Conservation (phyloP, 768 basidiomycete species). For the Collybia mongolica region DNA sequence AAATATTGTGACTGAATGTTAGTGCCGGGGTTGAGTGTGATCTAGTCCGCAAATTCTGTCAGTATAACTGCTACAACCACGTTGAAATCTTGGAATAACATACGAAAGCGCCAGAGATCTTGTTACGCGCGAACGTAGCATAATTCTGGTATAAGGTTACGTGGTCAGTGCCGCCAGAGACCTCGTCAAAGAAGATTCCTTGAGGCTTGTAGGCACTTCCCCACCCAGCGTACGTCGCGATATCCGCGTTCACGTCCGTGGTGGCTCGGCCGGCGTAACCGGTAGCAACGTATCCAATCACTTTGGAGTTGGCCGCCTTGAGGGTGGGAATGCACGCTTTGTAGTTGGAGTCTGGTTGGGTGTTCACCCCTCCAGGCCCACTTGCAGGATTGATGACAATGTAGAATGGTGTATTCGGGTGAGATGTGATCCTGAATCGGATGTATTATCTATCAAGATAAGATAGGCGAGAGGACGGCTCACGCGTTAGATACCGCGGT, state of each 20-base stretch:
- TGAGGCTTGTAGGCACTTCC: slow-evolving; percentile 22
- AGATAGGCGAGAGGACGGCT: background rate
- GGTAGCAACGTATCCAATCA: slow-evolving; percentile 31
- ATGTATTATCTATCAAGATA: background rate
- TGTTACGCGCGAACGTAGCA: slow-evolving; percentile 11
- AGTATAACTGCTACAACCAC: background rate
- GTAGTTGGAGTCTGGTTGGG: slow-evolving; percentile 27
- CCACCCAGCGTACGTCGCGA: slow-evolving; percentile 31
- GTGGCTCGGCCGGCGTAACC: slow-evolving; percentile 16
- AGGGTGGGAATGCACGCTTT: slow-evolving; percentile 23
- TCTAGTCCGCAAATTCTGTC: slow-evolving; percentile 8
- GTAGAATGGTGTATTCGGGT: slow-evolving; percentile 25
- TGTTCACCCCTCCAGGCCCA: slow-evolving; percentile 23
- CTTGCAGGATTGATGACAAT: slow-evolving; percentile 29
- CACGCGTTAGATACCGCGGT: slow-evolving; percentile 22
- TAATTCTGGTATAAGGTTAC: slow-evolving; percentile 23
- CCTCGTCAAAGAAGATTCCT: slow-evolving; percentile 38
- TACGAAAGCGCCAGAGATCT: slow-evolving; percentile 14
- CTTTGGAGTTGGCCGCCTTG: slow-evolving; percentile 8
- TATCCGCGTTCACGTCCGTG: slow-evolving; percentile 22
- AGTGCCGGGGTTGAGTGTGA: slow-evolving; percentile 27
- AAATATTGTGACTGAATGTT: slow-evolving; percentile 19
- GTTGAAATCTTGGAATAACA: slow-evolving; percentile 6
- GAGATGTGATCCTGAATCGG: slow-evolving; percentile 19
- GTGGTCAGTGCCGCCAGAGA: slow-evolving; percentile 11